Percentiles rank a stretch among this genome's conserved stretches.
Evolutionary conservation across 371 early-diverging fungal genomes (phyloP).

Genomic region (Choanephora cucurbitarum): DNA sequence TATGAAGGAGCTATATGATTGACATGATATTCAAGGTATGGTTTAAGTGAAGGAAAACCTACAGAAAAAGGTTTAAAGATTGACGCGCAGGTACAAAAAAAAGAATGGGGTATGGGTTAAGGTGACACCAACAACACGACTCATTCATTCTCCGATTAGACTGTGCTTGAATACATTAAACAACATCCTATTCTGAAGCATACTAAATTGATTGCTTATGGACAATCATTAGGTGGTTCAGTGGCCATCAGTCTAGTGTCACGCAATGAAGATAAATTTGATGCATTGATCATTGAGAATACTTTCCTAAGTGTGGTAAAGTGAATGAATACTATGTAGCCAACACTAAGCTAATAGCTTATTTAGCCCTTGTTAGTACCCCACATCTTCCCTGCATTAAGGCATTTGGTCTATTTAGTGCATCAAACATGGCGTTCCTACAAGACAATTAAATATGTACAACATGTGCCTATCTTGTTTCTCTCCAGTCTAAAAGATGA

Average conservation of each 20-base stretch:
- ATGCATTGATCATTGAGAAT: constrained; percentile 90
- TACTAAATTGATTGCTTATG: constrained; percentile 83
- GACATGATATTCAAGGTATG: constrained; percentile 66
- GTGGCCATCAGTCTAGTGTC: constrained; percentile 87
- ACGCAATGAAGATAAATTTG: constrained; percentile 70
- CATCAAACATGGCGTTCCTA: constrained; percentile 91
- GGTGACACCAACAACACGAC: too few species aligned
- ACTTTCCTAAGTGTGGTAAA: constrained; percentile 88
- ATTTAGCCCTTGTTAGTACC: constrained; percentile 91
- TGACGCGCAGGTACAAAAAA: constrained; percentile 78
- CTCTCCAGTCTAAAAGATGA: constrained; percentile 84
- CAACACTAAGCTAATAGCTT: too few species aligned
- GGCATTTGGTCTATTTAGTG: constrained; percentile 75
- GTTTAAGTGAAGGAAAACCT: constrained; percentile 83
- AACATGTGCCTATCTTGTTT: constrained; percentile 78
- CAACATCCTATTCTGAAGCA: constrained; percentile 70
- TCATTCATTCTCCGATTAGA: constrained; percentile 35
- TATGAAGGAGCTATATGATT: too few species aligned
- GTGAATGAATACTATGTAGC: too few species aligned
- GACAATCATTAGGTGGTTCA: constrained; percentile 96
- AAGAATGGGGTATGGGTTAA: constrained; percentile 2
- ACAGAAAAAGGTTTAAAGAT: constrained; percentile 85
- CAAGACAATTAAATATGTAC: constrained; percentile 65
- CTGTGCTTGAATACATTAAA: constrained; percentile 81
- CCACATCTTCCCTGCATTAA: constrained; percentile 75